A percentile compares a stretch with the other conserved stretches of the same genome.
These are phyloP conservation scores for Trichoderma simmonsii DNA, from an alignment of 2,329 filamentous ascomycete genomes.

Conservation along the genomic window DNA sequence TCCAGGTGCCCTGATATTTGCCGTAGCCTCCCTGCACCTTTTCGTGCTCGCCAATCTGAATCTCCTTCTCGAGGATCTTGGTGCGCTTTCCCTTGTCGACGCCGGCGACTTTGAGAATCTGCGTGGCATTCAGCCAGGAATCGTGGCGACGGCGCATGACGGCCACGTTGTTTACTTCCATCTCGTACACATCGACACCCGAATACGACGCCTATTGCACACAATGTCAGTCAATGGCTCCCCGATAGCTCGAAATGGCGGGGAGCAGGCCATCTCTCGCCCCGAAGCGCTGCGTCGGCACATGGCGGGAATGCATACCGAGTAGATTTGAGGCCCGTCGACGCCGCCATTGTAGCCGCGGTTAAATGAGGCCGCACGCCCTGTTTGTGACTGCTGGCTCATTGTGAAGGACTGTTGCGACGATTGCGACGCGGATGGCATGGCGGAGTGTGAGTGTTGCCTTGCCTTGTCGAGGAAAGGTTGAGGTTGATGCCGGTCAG, in stretches of 20 bases:
- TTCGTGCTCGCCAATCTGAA: conserved; percentile 92
- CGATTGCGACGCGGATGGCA: conserved; percentile 48
- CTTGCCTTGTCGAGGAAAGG: not conserved
- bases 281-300: not conserved
- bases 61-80: conserved; percentile 97
- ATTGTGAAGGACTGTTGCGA: conserved; percentile 57
- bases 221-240: conserved; percentile 23
- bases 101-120: conserved; percentile 95
- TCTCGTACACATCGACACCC: conserved; percentile 94
- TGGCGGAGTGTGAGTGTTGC: conserved; percentile 20
- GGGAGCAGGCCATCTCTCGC: conserved; percentile 20
- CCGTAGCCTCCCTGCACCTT: conserved; percentile 98
- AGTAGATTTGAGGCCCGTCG: conserved; percentile 59
- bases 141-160: conserved; percentile 96
- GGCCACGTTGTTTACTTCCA: conserved; percentile 89
- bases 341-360: conserved; percentile 33
- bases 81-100: conserved; percentile 97
- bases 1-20: conserved; percentile 99
- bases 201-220: conserved; percentile 75
- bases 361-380: conserved; percentile 37
- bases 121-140: conserved; percentile 96
- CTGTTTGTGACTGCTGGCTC: conserved; percentile 52
- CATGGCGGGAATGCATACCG: conserved; percentile 41
- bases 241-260: not conserved
- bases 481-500: conserved; percentile 2